Conservation (phyloP, 306 rosid species). For the Mimosa pudica region DNA sequence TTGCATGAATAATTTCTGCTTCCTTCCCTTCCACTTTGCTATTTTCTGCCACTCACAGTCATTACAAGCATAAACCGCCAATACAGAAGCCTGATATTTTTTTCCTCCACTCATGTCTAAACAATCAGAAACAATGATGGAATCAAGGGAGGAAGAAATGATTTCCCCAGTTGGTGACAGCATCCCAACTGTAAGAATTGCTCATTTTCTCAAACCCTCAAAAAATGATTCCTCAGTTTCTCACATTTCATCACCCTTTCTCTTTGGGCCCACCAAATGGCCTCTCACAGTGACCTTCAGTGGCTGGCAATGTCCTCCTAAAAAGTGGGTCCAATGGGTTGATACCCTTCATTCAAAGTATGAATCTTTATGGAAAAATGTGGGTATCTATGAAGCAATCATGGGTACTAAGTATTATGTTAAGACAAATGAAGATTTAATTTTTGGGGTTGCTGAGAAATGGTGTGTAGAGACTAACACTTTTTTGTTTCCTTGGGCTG, state of each 20-base stretch:
- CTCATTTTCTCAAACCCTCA: slow-evolving; percentile 50
- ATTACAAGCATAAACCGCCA: too few relatives aligned
- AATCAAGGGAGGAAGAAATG: slow-evolving; percentile 46
- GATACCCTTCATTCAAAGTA: slow-evolving; percentile 27
- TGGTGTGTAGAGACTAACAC: slow-evolving; percentile 50
- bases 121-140: slow-evolving; percentile 35
- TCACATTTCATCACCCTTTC: slow-evolving; percentile 4
- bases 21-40: too few relatives aligned
- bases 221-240: neutral
- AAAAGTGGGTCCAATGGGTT: slow-evolving; percentile 47
- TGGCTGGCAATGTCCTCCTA: slow-evolving; percentile 30
- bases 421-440: slow-evolving; percentile 1
- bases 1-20: too few relatives aligned
- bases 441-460: slow-evolving; percentile 40
- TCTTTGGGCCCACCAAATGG: slow-evolving; percentile 24
- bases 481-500: slow-evolving; percentile 54
- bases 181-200: slow-evolving; percentile 26
- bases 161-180: slow-evolving; percentile 56
- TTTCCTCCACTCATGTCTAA: slow-evolving; percentile 8
- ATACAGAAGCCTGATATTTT: too few relatives aligned
- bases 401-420: slow-evolving; percentile 39
- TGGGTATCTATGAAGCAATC: slow-evolving; percentile 51
- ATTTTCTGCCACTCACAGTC: too few relatives aligned
- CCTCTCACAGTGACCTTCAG: slow-evolving; percentile 29
- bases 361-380: slow-evolving; percentile 47